Evolutionary conservation across 805 yeast genomes (phyloP).

Genomic region (Candida dajiaensis): DNA sequence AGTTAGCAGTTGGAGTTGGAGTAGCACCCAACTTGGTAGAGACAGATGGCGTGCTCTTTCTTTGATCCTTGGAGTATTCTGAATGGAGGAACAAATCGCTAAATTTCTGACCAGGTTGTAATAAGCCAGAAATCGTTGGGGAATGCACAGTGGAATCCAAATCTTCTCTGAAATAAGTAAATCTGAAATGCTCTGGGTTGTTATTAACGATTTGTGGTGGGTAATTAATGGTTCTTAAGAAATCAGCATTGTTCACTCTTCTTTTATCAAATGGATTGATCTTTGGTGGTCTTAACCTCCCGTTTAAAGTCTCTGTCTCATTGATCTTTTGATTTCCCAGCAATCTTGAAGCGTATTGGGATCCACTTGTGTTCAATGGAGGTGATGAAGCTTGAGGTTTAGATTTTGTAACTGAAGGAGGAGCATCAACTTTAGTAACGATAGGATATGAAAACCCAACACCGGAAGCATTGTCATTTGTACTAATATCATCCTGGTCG

Average conservation of each 20-base stretch:
- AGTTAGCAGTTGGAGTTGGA: constrained; percentile 1
- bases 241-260: constrained; percentile 17
- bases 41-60: background rate
- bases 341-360: constrained; percentile 7
- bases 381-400: constrained; percentile 1
- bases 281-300: constrained; percentile 70
- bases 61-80: constrained; percentile 20
- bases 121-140: constrained; percentile 76
- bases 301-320: constrained; percentile 51
- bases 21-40: background rate
- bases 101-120: constrained; percentile 56
- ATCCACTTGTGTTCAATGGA: constrained; percentile 1
- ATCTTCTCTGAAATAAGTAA: constrained; percentile 90
- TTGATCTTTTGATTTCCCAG: constrained; percentile 40
- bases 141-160: constrained; percentile 86
- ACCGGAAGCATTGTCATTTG: constrained; percentile 8
- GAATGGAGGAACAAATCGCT: constrained; percentile 55
- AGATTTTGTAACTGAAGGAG: constrained; percentile 9
- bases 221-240: constrained; percentile 26
- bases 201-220: constrained; percentile 40
- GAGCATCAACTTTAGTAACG: constrained; percentile 37
- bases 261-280: constrained; percentile 66
- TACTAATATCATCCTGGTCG: constrained; percentile 12
- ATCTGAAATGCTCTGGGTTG: constrained; percentile 58
- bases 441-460: constrained; percentile 38